These are phyloP conservation scores for Cladophialophora yegresii DNA, from an alignment of 2,329 filamentous ascomycete genomes.

Conservation along the genomic window DNA sequence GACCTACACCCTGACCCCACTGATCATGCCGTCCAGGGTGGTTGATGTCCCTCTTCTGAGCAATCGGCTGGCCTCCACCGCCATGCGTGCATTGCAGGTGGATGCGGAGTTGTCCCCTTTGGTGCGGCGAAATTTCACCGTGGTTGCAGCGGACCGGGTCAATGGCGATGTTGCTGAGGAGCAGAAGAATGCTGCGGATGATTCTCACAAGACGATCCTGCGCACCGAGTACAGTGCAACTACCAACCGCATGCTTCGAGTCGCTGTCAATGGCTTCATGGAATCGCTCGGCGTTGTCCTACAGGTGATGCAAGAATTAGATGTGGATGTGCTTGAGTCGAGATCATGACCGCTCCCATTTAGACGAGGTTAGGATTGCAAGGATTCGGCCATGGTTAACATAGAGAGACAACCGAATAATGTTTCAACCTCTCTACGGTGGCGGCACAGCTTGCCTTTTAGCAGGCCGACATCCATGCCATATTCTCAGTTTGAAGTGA, in stretches of 20 bases:
- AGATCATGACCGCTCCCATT: slow-evolving; percentile 14
- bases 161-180: slow-evolving; percentile 35
- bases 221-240: slow-evolving; percentile 78
- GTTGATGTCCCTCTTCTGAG: slow-evolving; percentile 81
- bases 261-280: slow-evolving; percentile 95
- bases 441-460: not conserved
- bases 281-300: slow-evolving; percentile 82
- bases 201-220: slow-evolving; percentile 58
- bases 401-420: not conserved
- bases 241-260: slow-evolving; percentile 93
- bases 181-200: slow-evolving; percentile 31
- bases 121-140: slow-evolving; percentile 70
- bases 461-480: not conserved
- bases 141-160: slow-evolving; percentile 44
- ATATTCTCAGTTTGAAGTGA: not conserved
- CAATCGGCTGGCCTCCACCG: slow-evolving; percentile 72
- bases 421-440: not conserved
- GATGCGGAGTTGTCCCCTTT: slow-evolving; percentile 87
- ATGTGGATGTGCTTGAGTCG: slow-evolving; percentile 72
- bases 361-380: not conserved
- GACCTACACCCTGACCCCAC: slow-evolving; percentile 1
- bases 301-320: slow-evolving; percentile 86
- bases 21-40: slow-evolving; percentile 53
- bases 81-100: slow-evolving; percentile 74
- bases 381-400: not conserved